Evolutionary conservation across 192 early-diverging fungal species (phyloP).

Genomic region (Umbelopsis vinacea): DNA sequence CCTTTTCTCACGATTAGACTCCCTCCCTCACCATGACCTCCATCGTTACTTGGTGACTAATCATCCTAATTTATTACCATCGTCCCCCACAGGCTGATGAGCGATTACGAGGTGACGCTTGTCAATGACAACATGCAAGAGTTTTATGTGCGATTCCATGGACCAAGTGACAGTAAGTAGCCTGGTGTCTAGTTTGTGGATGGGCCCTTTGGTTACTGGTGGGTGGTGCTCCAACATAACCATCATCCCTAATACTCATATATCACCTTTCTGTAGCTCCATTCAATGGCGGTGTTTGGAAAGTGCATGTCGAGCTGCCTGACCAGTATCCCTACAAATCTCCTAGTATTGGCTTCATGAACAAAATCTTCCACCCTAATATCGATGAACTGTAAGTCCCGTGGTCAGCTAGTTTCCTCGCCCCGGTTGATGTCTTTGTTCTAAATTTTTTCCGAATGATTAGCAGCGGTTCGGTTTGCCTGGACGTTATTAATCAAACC

Average conservation of each 20-base stretch:
- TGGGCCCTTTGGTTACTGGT: no score
- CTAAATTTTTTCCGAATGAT: slow-evolving; percentile 10
- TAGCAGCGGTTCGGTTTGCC: slow-evolving; percentile 96
- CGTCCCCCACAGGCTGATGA: slow-evolving; percentile 82
- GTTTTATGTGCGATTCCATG: slow-evolving; percentile 92
- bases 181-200: no score
- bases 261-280: slow-evolving; percentile 68
- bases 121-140: slow-evolving; percentile 99
- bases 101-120: slow-evolving; percentile 98
- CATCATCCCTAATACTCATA: background rate
- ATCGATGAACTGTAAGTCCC: slow-evolving; percentile 92
- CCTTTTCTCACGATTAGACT: background rate
- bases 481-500: slow-evolving; percentile 99
- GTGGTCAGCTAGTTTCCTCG: background rate
- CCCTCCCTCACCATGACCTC: background rate
- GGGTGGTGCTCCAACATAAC: background rate
- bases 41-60: background rate
- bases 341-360: slow-evolving; percentile 98
- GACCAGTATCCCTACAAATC: slow-evolving; percentile 99
- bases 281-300: slow-evolving; percentile 94
- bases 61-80: background rate
- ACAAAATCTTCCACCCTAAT: slow-evolving; percentile 99
- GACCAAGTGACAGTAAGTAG: slow-evolving; percentile 90
- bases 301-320: slow-evolving; percentile 97
- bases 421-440: background rate